Conservation (phyloP, 768 basidiomycete genomes). For the Pilatotrama ljubarskyi region DNA sequence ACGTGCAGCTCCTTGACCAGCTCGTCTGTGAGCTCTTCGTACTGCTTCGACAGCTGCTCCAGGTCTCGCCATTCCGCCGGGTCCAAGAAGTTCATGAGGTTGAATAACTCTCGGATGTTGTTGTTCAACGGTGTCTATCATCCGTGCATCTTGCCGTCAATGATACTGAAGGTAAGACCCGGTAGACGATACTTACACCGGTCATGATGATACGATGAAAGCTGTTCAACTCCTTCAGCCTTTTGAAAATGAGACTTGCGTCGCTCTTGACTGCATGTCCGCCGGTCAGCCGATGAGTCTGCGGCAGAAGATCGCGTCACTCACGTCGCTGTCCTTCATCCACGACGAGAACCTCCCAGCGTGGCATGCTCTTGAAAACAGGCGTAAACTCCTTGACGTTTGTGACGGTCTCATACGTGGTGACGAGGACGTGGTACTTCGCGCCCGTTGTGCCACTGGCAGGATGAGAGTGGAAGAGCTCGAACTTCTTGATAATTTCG, state of each 20-base stretch:
- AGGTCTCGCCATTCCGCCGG: conserved; percentile 75
- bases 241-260: conserved; percentile 73
- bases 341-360: conserved; percentile 93
- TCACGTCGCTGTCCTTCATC: conserved; percentile 91
- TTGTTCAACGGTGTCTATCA: conserved; percentile 90
- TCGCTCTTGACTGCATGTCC: conserved; percentile 75
- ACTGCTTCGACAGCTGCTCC: conserved; percentile 68
- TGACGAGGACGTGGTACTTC: conserved; percentile 88
- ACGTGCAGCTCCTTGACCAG: conserved; percentile 78
- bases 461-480: conserved; percentile 60
- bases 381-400: conserved; percentile 64
- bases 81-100: conserved; percentile 95
- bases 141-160: not conserved
- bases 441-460: conserved; percentile 47
- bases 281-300: not conserved
- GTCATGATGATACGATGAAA: conserved; percentile 88
- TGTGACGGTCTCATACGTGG: conserved; percentile 88
- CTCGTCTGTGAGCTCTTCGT: conserved; percentile 77
- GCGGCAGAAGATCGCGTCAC: conserved; percentile 31
- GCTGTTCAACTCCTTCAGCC: conserved; percentile 75
- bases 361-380: conserved; percentile 78
- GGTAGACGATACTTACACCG: conserved; percentile 50
- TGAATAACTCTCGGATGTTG: conserved; percentile 95
- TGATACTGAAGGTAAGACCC: not conserved
- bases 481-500: conserved; percentile 78